Percentiles rank a stretch among this genome's conserved stretches.
Evolutionary conservation across 1,284 basidiomycete species (phyloP).

Genomic region (Takashimella koratensis): DNA sequence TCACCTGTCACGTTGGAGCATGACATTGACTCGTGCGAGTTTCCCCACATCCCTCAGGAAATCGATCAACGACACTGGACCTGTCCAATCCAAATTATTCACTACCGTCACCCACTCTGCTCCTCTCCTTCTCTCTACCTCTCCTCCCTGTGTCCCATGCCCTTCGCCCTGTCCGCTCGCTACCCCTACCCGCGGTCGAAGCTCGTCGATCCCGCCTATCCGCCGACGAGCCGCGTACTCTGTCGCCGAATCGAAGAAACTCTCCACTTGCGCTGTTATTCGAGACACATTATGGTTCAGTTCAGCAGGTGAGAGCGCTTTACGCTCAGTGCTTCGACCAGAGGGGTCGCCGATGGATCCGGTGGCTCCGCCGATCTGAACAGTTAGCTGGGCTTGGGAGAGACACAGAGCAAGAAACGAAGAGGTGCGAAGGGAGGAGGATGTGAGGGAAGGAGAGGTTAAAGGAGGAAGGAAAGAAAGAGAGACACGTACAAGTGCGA

Average conservation of each 20-base stretch:
- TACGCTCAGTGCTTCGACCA: constrained; percentile 78
- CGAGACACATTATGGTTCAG: constrained; percentile 66
- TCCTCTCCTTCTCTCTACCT: neutral
- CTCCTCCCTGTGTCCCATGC: too few species aligned
- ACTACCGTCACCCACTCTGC: constrained; percentile 53
- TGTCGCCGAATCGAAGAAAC: constrained; percentile 67
- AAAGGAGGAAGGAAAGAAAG: neutral
- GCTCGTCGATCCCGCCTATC: constrained; percentile 1
- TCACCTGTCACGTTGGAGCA: constrained; percentile 88
- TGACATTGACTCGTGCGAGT: constrained; percentile 76
- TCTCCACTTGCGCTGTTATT: constrained; percentile 64
- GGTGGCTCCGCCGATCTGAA: constrained; percentile 92
- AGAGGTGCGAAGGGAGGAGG: too few species aligned
- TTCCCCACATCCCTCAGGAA: constrained; percentile 82
- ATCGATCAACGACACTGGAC: constrained; percentile 68
- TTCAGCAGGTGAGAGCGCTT: constrained; percentile 59
- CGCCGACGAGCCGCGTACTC: constrained; percentile 56
- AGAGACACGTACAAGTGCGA: constrained; percentile 67
- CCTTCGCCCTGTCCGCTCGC: constrained; percentile 28
- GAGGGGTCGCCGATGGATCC: constrained; percentile 97
- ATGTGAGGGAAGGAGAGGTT: neutral
- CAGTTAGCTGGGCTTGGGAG: too few species aligned
- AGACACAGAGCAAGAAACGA: too few species aligned
- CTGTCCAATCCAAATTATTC: constrained; percentile 85
- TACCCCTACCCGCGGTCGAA: neutral